These are phyloP conservation scores for Vitis hybrid DNA, from an alignment of 177 flowering plant genomes.

Conservation along the genomic window DNA sequence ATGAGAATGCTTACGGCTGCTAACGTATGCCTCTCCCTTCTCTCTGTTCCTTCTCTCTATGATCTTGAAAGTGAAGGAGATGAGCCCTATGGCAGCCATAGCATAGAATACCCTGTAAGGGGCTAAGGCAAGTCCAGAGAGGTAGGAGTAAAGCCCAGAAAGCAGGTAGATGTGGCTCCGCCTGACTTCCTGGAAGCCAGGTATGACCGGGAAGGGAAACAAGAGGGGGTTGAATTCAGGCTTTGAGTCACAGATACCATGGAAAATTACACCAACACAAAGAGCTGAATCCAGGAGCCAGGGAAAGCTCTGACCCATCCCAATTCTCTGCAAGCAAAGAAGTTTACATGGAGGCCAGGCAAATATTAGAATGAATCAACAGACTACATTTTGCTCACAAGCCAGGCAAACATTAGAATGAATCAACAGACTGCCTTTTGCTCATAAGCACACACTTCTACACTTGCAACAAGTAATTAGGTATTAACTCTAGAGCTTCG, in stretches of 20 bases:
- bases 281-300: slow-evolving; percentile 76
- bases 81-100: slow-evolving; percentile 69
- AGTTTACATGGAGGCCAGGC: slow-evolving; percentile 1
- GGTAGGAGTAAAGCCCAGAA: slow-evolving; percentile 67
- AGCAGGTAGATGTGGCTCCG: slow-evolving; percentile 58
- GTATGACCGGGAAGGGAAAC: slow-evolving; percentile 37
- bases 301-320: slow-evolving; percentile 63
- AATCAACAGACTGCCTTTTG: too few relatives aligned
- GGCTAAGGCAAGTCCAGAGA: slow-evolving; percentile 64
- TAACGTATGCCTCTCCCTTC: slow-evolving; percentile 46
- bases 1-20: slow-evolving; percentile 75
- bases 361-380: not conserved
- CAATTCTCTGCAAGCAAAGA: slow-evolving; percentile 63
- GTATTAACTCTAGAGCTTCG: too few relatives aligned
- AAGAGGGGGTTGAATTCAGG: slow-evolving; percentile 52
- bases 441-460: too few relatives aligned
- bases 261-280: slow-evolving; percentile 73
- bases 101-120: slow-evolving; percentile 79
- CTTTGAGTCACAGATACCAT: slow-evolving; percentile 60
- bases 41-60: slow-evolving; percentile 45
- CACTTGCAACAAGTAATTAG: too few relatives aligned
- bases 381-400: not conserved
- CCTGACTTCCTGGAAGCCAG: slow-evolving; percentile 38
- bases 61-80: slow-evolving; percentile 52
- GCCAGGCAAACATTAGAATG: too few relatives aligned